Base-by-base conservation (phyloP, 495 filamentous ascomycete genomes). In the Aspergillus panamensis region DNA sequence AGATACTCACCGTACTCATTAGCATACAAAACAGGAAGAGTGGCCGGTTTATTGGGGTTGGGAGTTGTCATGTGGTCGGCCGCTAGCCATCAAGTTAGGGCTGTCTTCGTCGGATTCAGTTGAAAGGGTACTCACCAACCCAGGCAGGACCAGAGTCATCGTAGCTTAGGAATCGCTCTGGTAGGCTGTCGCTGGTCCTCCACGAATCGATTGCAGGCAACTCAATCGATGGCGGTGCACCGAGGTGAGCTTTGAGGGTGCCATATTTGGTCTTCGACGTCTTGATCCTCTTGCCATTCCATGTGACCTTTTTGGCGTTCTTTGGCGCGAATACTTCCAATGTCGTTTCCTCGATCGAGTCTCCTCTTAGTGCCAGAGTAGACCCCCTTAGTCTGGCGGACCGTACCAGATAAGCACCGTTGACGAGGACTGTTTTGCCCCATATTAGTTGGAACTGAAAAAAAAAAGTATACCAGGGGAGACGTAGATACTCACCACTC, bases 1-100 rank as follows among this genome's bases (percentile, higher is more conserved):
- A n/a, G n/a, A n/a, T n/a, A n/a, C n/a, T n/a, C 50, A 67, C 66
- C 85, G 60, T 92, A 90, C 70, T 92, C 87, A 50, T 80, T 80
- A 0, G 77, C 77, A 58, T 87, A 89, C n/a, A 75, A 58, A 6
- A 73, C 72, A 3, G 72, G 72, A 0, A 90, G 78, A 6, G 78
- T 84, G 3, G 73, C 80, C 1, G 85, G 84, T 0, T 84, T 83
- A 2, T 71, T 70, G 0, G 83, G 78, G 64, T 89, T 89, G 48
- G 80, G 77, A 0, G 85, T 83, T 25, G 72, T 78, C 31, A 68
- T 77, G n/a, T 82, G 76, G 63, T 84, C 67, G 6, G 84, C 47
- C 53, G 57, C 61, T 45, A 74, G 82, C 80, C 84, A 10, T 63
- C 43, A 19, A 53, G 55, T 61, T 55, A 62, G 29, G 14, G 10